These are phyloP conservation scores for Penicillium daleae DNA, from an alignment of 495 filamentous ascomycete genomes.

Conservation along the genomic window DNA sequence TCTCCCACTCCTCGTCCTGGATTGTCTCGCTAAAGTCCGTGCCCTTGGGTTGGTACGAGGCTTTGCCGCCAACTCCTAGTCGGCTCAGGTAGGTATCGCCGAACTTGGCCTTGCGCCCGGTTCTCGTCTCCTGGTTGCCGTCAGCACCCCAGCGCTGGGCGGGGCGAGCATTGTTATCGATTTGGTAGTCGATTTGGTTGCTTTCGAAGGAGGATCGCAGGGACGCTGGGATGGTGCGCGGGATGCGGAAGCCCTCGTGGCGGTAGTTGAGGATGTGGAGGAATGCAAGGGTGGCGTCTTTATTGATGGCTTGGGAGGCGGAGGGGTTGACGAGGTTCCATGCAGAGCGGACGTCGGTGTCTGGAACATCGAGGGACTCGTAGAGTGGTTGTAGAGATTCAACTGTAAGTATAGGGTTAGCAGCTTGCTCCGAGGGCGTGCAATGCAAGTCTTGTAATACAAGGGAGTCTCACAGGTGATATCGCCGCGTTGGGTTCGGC, in stretches of 20 bases:
- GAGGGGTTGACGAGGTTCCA: constrained; percentile 98
- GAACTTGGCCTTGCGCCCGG: constrained; percentile 92
- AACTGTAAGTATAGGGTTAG: constrained; percentile 53
- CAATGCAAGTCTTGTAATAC: neutral
- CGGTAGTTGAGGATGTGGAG: constrained; percentile 93
- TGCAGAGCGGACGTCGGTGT: constrained; percentile 89
- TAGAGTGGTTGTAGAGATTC: constrained; percentile 81
- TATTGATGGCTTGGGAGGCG: constrained; percentile 76
- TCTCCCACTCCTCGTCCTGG: constrained; percentile 90
- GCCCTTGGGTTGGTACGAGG: constrained; percentile 66
- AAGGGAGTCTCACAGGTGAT: constrained; percentile 65
- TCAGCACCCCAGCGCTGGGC: constrained; percentile 69
- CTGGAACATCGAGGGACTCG: constrained; percentile 88
- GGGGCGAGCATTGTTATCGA: constrained; percentile 65
- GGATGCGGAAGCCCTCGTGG: constrained; percentile 93
- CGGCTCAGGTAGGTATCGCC: constrained; percentile 94
- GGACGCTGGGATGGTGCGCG: constrained; percentile 87
- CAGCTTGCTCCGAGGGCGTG: constrained; percentile 1
- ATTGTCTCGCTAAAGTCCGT: constrained; percentile 85
- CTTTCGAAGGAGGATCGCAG: constrained; percentile 90
- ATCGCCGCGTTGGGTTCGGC: constrained; percentile 81
- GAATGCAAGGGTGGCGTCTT: constrained; percentile 92
- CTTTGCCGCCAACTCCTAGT: constrained; percentile 81
- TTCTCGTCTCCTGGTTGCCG: constrained; percentile 71
- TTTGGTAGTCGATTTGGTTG: constrained; percentile 92